Base-by-base conservation (phyloP, 768 basidiomycete genomes). In the Coprinopsis sp. region DNA sequence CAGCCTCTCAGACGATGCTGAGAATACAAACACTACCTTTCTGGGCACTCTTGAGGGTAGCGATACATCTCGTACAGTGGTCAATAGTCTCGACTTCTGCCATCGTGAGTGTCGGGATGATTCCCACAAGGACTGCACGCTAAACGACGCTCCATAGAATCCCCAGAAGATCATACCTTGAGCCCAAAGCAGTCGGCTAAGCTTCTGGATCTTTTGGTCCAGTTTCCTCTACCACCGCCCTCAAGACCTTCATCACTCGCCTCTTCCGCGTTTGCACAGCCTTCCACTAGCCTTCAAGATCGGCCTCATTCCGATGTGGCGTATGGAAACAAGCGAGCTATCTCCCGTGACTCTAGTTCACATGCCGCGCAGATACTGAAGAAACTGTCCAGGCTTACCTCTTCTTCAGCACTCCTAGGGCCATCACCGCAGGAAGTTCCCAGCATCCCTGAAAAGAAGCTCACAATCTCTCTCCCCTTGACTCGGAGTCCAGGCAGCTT, bases 161-260 rank as follows among this genome's bases (percentile, higher is more conserved):
- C 23, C 21, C 29, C 23, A 3, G 47, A 30, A 34, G 23, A 21
- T 13, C 30, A 31, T 4, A n/a, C n/a, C n/a, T n/a, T n/a, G n/a
- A n/a, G n/a, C n/a, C n/a, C n/a, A n/a, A n/a, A n/a, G n/a, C n/a
- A n/a, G n/a, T n/a, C n/a, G n/a, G n/a, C n/a, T n/a, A 41, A 41
- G 29, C 40, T 49, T 3, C 38, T 49, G 13, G 47, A 49, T 25
- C 23, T 49, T 13, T 25, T 49, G 22, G 23, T 34, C 24, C 47
- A 49, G 24, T 49, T 49, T 22, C 47, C 47, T 22, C 33, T 49
- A 1, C 47, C 47, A 4, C 47, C 34, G 8, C 16, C 34, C 19
- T 36, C 34, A 6, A 18, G 12, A 10, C 12, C 34, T 10, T 36
- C 34, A 7, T 13, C 34, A 10, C 16, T 6, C 34, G 19, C 34